These are phyloP conservation scores for Climacium dendroides DNA, from an alignment of 225 moss, liverwort and hornwort genomes.

Conservation along the genomic window DNA sequence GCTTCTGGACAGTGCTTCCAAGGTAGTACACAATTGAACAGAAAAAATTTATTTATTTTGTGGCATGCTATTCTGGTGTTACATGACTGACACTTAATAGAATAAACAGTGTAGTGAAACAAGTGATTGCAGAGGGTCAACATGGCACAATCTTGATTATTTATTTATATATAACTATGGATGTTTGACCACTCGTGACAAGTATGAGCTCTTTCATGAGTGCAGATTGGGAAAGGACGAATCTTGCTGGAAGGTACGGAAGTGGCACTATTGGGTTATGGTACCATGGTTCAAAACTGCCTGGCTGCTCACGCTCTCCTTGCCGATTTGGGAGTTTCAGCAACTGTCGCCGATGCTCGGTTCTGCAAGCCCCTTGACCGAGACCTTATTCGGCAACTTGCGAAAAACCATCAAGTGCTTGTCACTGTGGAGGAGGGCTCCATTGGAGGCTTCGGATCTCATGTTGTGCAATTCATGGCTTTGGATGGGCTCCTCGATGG, in stretches of 20 bases:
- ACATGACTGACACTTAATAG: background rate
- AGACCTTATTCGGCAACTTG: constrained; percentile 39
- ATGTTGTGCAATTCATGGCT: constrained; percentile 53
- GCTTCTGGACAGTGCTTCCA: too few relatives aligned
- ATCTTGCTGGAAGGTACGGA: constrained; percentile 38
- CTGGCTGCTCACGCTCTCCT: constrained; percentile 35
- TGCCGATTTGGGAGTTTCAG: constrained; percentile 33
- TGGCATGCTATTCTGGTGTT: background rate
- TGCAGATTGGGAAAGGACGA: constrained; percentile 45
- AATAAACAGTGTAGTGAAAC: background rate
- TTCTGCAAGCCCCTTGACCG: constrained; percentile 56
- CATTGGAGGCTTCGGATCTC: constrained; percentile 48
- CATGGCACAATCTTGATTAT: background rate
- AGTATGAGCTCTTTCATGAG: background rate
- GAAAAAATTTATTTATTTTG: background rate
- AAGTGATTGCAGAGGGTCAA: background rate
- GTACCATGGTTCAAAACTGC: constrained; percentile 47
- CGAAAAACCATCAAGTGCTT: constrained; percentile 36
- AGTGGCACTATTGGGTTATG: constrained; percentile 38
- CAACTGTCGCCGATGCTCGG: constrained; percentile 35
- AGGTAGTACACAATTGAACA: background rate
- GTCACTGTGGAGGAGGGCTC: constrained; percentile 42
- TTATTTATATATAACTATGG: background rate
- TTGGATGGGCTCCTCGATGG: constrained; percentile 50
- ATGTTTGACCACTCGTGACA: background rate